Conservation (phyloP, 1,284 basidiomycete species). For the Cryptococcus deneoformans region DNA sequence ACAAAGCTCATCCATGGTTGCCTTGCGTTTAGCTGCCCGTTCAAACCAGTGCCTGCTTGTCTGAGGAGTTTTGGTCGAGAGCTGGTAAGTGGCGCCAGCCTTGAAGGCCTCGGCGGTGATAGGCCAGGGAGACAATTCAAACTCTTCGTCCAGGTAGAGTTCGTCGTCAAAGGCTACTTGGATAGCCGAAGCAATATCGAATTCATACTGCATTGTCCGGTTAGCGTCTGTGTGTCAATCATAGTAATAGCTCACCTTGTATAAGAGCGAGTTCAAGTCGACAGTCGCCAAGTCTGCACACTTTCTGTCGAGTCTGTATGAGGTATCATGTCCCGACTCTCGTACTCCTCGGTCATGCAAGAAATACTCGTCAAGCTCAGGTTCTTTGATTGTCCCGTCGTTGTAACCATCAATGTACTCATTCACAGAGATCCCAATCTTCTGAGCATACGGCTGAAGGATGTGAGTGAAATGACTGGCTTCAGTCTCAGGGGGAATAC, state of each 20-base stretch:
- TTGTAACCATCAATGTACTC: constrained; percentile 98
- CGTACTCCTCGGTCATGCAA: constrained; percentile 92
- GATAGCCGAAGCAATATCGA: constrained; percentile 91
- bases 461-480: constrained; percentile 97
- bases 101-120: constrained; percentile 75
- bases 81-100: constrained; percentile 54
- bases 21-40: constrained; percentile 74
- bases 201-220: constrained; percentile 60
- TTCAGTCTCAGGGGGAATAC: constrained; percentile 99
- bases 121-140: constrained; percentile 81
- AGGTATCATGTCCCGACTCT: constrained; percentile 95
- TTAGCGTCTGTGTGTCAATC: too few relatives aligned
- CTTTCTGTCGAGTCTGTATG: constrained; percentile 90
- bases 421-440: constrained; percentile 91
- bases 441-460: constrained; percentile 88
- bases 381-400: constrained; percentile 76
- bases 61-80: constrained; percentile 64
- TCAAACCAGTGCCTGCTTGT: constrained; percentile 85
- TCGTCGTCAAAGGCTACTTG: constrained; percentile 90
- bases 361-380: constrained; percentile 94
- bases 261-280: constrained; percentile 79
- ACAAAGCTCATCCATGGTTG: constrained; percentile 87
- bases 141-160: constrained; percentile 87
- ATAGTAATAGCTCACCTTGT: constrained; percentile 56
- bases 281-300: constrained; percentile 95